These are phyloP conservation scores for Lactarius evosmus DNA, from an alignment of 768 basidiomycete species.

Conservation along the genomic window DNA sequence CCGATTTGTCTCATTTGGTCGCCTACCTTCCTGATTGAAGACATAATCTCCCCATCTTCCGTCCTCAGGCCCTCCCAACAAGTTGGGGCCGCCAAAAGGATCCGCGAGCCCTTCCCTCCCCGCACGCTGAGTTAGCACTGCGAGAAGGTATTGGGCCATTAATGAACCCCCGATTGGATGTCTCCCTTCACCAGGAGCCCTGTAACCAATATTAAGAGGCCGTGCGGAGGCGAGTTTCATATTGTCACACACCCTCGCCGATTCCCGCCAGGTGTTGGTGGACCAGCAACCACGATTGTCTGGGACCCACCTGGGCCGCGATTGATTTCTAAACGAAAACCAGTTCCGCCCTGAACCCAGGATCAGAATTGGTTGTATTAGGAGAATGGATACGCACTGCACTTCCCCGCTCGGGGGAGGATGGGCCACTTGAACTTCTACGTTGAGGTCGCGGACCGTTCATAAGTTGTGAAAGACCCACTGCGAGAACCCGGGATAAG, in stretches of 20 bases:
- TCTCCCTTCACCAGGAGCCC: conserved; percentile 25
- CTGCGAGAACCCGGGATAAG: conserved; percentile 13
- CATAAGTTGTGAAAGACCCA: conserved; percentile 15
- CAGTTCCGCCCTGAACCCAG: conserved; percentile 30
- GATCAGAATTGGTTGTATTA: conserved; percentile 14
- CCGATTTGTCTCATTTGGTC: background rate
- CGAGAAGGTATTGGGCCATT: conserved; percentile 71
- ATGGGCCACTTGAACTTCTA: conserved; percentile 1
- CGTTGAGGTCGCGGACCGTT: conserved; percentile 10
- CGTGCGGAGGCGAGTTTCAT: conserved; percentile 26
- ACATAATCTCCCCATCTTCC: conserved; percentile 89
- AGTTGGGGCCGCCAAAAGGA: conserved; percentile 38
- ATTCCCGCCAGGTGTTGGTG: conserved; percentile 32
- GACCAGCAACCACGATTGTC: conserved; percentile 40
- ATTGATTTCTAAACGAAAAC: conserved; percentile 39
- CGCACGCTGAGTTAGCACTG: conserved; percentile 47
- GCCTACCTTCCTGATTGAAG: conserved; percentile 80
- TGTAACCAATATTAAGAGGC: conserved; percentile 37
- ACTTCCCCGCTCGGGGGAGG: conserved; percentile 11
- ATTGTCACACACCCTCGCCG: conserved; percentile 24
- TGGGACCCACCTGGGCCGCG: conserved; percentile 34
- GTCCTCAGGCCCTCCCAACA: conserved; percentile 41
- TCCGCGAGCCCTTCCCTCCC: conserved; percentile 44
- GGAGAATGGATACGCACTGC: conserved; percentile 25
- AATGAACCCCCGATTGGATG: conserved; percentile 53